Percentiles rank a stretch among this genome's conserved stretches.
Conservation (phyloP, 345 rosid species). For the Turritis glabra region DNA sequence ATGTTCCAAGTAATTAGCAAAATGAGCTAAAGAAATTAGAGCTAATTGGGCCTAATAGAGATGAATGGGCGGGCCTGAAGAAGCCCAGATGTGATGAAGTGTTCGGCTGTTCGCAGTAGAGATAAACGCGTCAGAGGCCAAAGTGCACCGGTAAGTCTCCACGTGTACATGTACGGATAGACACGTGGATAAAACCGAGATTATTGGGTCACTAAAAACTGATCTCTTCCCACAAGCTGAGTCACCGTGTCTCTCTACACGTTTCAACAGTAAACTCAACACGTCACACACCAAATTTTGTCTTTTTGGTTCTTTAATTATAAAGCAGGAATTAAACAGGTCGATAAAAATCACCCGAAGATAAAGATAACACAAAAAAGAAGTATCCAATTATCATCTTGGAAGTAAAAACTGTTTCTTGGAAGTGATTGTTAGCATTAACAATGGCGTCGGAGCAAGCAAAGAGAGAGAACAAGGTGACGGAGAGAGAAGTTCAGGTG, state of each 20-base stretch:
- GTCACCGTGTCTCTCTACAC: slow-evolving; percentile 30
- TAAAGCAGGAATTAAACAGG: slow-evolving; percentile 15
- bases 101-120: not conserved
- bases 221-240: slow-evolving; percentile 29
- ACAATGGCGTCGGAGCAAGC: slow-evolving; percentile 71
- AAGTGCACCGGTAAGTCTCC: not conserved
- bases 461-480: slow-evolving; percentile 47
- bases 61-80: slow-evolving; percentile 15
- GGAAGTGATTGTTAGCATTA: not conserved
- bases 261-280: slow-evolving; percentile 33
- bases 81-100: not conserved
- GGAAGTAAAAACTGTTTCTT: not conserved
- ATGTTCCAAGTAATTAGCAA: not conserved
- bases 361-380: not conserved
- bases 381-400: slow-evolving; percentile 4
- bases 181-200: slow-evolving; percentile 6
- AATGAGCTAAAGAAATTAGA: not conserved
- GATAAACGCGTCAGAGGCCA: not conserved
- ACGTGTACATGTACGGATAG: slow-evolving; percentile 21
- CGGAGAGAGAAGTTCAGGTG: slow-evolving; percentile 44
- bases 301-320: slow-evolving; percentile 10
- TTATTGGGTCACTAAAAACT: slow-evolving; percentile 1
- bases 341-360: slow-evolving; percentile 23
- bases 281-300: slow-evolving; percentile 36
- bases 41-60: not conserved